Evolutionary conservation across 2,329 filamentous ascomycete genomes (phyloP).

Genomic region (Penicillium hordei): DNA sequence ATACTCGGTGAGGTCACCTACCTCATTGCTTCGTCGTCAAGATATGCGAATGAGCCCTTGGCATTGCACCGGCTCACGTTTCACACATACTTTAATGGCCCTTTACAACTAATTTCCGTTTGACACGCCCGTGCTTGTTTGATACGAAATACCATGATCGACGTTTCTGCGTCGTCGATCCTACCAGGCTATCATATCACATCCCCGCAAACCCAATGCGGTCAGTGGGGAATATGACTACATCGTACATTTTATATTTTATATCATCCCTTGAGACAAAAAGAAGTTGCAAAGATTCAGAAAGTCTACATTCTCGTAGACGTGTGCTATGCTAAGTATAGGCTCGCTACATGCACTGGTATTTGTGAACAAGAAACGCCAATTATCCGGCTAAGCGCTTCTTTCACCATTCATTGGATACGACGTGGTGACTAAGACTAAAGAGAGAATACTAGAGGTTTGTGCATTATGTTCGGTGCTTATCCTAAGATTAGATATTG

Average conservation of each 20-base stretch:
- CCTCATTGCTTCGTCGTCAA: not conserved
- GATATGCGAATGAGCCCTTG: not conserved
- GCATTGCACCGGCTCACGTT: not conserved
- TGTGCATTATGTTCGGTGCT: not conserved
- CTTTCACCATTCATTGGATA: not conserved
- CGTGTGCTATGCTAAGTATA: not conserved
- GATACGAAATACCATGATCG: conserved; percentile 5
- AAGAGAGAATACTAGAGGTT: not conserved
- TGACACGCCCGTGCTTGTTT: not conserved
- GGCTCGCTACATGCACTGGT: not conserved
- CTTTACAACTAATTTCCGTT: not conserved
- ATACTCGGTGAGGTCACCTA: not conserved
- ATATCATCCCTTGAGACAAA: not conserved
- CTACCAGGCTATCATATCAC: not conserved
- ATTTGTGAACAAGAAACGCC: not conserved
- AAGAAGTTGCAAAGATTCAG: not conserved
- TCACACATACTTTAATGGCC: not conserved
- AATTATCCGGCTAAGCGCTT: not conserved
- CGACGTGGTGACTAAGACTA: not conserved
- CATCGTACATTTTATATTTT: not conserved
- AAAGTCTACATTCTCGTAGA: not conserved
- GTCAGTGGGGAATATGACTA: conserved; percentile 1
- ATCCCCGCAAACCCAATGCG: conserved; percentile 9
- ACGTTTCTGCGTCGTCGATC: conserved; percentile 11
- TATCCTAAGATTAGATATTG: not conserved